Evolutionary conservation across 2,329 filamentous ascomycete species (phyloP), one percentile per base, ranked within the genome.

Genomic region (Polychaeton citri): DNA sequence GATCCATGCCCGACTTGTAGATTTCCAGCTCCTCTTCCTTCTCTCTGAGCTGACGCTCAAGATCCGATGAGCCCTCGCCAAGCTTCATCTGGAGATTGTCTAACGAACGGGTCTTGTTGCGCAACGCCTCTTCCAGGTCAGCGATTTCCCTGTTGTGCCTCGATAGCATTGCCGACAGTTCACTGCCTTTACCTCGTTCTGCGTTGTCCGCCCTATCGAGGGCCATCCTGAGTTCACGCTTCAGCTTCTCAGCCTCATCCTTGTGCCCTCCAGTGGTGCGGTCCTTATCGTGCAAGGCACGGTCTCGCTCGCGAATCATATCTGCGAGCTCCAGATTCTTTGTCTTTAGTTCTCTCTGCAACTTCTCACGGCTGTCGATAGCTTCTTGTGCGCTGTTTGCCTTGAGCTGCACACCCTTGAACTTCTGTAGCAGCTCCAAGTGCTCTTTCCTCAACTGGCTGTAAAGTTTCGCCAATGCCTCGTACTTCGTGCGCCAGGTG

Each of bases 301-400:
- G 77, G 54, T 98, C 90, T 48, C 90, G 74, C 64, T 98, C 90
- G 30, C 90, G 76, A 45, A 98, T 98, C 90, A 98, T 96, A 58
- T 96, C 86, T 20, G 90, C 90, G 42, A 98, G 65, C 60, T 98
- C 90, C n/a, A 98, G 68, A 55, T 98, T 98, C 74, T 98, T 98
- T 19, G 88, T 95, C 73, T 98, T 98, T 58, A 98, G 81, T 63
- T 98, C 90, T 21, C 88, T 81, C 64, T 96, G 86, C 35, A 98
- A 71, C 66, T 92, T 94, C 65, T 98, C 90, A 6, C 88, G 79
- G 49, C 75, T 79, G 38, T 96, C 90, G 44, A 96, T 94, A 2
- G 90, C 90, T 63, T 98, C 90, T 56, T 96, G 88, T 0, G 90
- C 90, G 4, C 87, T 96, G 12, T 88, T 86, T 2, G 90, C 90